phyloP scores from a whole-genome alignment of 768 basidiomycete species.

The Suillus lakei region DNA sequence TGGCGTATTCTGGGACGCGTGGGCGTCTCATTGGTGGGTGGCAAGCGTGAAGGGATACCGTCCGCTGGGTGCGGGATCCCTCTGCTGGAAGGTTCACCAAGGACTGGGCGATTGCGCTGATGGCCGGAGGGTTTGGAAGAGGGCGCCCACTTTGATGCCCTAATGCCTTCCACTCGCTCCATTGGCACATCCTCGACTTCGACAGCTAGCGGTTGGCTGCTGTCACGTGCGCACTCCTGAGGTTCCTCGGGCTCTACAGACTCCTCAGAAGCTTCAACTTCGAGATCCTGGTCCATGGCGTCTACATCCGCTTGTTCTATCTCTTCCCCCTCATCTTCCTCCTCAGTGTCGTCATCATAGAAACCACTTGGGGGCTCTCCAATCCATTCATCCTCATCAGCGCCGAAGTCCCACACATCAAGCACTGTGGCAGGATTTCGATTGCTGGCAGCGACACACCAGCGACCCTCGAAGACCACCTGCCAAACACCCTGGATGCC shows the following conservation, averaged over 20 bases:
- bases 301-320: constrained; percentile 66
- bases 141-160: constrained; percentile 35
- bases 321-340: constrained; percentile 42
- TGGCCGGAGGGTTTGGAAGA: constrained; percentile 22
- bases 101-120: constrained; percentile 21
- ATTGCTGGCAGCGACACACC: constrained; percentile 94
- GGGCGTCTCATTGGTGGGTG: constrained; percentile 57
- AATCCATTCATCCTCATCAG: constrained; percentile 75
- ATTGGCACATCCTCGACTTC: constrained; percentile 39
- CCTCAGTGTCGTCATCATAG: constrained; percentile 71
- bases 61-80: constrained; percentile 29
- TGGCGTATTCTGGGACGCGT: constrained; percentile 61
- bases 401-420: constrained; percentile 91
- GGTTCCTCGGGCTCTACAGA: constrained; percentile 32
- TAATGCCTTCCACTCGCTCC: constrained; percentile 32
- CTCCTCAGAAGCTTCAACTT: constrained; percentile 38
- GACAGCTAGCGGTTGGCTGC: constrained; percentile 29
- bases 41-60: constrained; percentile 40
- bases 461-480: constrained; percentile 91
- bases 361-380: constrained; percentile 77
- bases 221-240: constrained; percentile 31
- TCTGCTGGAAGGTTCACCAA: constrained; percentile 29
- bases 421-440: constrained; percentile 76
- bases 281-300: constrained; percentile 74
- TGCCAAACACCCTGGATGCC: constrained; percentile 98